A percentile compares a stretch with the other conserved stretches of the same genome.
These are phyloP conservation scores for Teunomyces aglyptinius DNA, from an alignment of 805 yeast species.

Conservation along the genomic window DNA sequence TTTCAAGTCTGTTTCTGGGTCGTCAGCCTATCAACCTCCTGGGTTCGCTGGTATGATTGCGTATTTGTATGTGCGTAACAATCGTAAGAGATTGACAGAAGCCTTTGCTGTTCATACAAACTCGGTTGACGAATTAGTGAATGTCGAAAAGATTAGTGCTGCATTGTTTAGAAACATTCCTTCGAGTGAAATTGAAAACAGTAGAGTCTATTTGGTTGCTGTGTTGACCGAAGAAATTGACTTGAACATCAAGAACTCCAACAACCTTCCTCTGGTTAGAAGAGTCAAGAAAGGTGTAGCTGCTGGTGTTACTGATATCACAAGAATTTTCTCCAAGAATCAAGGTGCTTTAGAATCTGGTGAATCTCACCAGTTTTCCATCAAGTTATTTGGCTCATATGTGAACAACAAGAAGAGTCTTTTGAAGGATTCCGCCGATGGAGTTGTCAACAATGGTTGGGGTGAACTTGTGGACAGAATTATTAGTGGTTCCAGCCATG, in stretches of 20 bases:
- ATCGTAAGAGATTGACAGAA: slow-evolving; percentile 67
- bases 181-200: slow-evolving; percentile 56
- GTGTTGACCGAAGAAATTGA: slow-evolving; percentile 69
- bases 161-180: slow-evolving; percentile 80
- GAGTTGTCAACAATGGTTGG: slow-evolving; percentile 67
- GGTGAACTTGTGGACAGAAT: slow-evolving; percentile 81
- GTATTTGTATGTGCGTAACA: slow-evolving; percentile 65
- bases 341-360: slow-evolving; percentile 60
- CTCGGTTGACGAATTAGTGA: slow-evolving; percentile 53
- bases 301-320: slow-evolving; percentile 83
- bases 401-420: slow-evolving; percentile 42
- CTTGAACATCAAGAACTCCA: slow-evolving; percentile 27
- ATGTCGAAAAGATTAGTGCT: slow-evolving; percentile 68
- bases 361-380: slow-evolving; percentile 65
- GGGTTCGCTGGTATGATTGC: slow-evolving; percentile 73
- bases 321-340: slow-evolving; percentile 68
- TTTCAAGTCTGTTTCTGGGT: slow-evolving; percentile 63
- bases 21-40: slow-evolving; percentile 58
- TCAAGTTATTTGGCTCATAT: slow-evolving; percentile 71
- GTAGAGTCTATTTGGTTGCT: slow-evolving; percentile 73
- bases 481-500: slow-evolving; percentile 68
- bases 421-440: slow-evolving; percentile 12
- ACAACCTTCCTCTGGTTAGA: slow-evolving; percentile 29
- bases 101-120: slow-evolving; percentile 70
- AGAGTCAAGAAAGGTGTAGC: slow-evolving; percentile 75